A percentile compares a stretch with the other conserved stretches of the same genome.
phyloP scores from a whole-genome alignment of 352 stramenopile species.

The Pythium phragmitis region DNA sequence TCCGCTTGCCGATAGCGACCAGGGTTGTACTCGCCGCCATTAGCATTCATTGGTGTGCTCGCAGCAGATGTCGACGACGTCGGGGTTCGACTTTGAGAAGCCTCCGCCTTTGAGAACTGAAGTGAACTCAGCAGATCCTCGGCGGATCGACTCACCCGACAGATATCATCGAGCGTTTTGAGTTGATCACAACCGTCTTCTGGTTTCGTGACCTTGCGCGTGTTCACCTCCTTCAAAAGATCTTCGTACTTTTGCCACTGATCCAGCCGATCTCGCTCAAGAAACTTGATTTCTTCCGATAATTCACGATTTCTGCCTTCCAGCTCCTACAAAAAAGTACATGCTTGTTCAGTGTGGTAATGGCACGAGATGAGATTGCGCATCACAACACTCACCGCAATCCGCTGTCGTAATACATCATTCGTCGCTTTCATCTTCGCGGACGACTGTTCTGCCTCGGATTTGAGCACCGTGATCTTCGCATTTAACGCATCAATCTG shows the following conservation, averaged over 20 bases:
- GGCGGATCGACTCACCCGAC: conserved; percentile 12
- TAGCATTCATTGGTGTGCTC: conserved; percentile 9
- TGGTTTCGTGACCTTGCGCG: conserved; percentile 28
- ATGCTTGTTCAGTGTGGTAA: not conserved
- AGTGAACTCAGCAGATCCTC: conserved; percentile 21
- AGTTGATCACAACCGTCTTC: not conserved
- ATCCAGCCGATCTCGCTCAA: conserved; percentile 71
- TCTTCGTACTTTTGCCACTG: conserved; percentile 75
- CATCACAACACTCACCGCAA: conserved; percentile 39
- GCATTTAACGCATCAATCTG: conserved; percentile 80
- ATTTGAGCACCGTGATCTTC: conserved; percentile 79
- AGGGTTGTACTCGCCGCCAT: conserved; percentile 20
- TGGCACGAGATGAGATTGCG: not conserved
- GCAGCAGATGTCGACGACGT: not conserved
- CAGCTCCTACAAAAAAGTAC: conserved; percentile 46
- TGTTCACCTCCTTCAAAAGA: conserved; percentile 42
- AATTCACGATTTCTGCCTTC: conserved; percentile 76
- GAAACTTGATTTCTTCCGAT: conserved; percentile 71
- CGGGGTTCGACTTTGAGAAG: not conserved
- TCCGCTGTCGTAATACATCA: conserved; percentile 63
- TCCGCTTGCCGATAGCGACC: conserved; percentile 15
- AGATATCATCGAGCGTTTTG: conserved; percentile 21
- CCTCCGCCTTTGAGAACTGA: not conserved
- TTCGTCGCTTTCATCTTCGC: conserved; percentile 69
- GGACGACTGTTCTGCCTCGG: conserved; percentile 42